Evolutionary conservation across 2,329 filamentous ascomycete genomes (phyloP).

Genomic region (Colletotrichum zoysiae): DNA sequence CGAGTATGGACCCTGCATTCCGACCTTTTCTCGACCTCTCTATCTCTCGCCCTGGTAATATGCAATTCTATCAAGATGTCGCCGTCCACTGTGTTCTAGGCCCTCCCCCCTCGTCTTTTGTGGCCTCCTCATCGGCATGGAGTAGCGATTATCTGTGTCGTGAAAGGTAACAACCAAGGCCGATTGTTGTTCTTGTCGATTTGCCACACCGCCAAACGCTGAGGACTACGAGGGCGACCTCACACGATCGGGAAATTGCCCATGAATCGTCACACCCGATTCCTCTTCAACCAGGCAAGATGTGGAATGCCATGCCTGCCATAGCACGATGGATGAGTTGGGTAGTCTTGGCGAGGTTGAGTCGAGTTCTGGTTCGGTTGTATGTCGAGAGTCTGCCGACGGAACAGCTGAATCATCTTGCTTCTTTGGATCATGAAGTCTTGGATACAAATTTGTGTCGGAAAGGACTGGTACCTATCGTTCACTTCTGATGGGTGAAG

Average conservation of each 20-base stretch:
- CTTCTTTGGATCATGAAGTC: neutral
- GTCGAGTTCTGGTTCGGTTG: neutral
- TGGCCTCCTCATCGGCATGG: slow-evolving; percentile 16
- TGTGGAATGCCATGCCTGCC: neutral
- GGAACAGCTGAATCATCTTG: neutral
- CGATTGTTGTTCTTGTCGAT: neutral
- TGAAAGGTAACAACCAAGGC: neutral
- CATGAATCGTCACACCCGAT: slow-evolving; percentile 18
- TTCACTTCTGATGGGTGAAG: neutral
- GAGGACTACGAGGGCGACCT: neutral
- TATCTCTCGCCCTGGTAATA: neutral
- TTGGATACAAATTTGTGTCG: neutral
- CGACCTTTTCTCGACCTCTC: slow-evolving; percentile 12
- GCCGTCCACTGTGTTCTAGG: neutral
- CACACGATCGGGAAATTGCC: slow-evolving; percentile 9
- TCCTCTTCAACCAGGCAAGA: neutral
- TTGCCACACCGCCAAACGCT: slow-evolving; percentile 18
- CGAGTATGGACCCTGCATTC: slow-evolving; percentile 35
- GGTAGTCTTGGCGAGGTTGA: neutral
- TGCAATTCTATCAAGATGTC: slow-evolving; percentile 8
- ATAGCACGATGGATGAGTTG: neutral
- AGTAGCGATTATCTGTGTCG: slow-evolving; percentile 15
- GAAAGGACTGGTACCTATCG: neutral
- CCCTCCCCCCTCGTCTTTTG: slow-evolving; percentile 7
- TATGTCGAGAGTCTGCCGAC: neutral